These are phyloP conservation scores for Backusella psychrophila DNA, from an alignment of 192 early-diverging fungal genomes.

Conservation along the genomic window DNA sequence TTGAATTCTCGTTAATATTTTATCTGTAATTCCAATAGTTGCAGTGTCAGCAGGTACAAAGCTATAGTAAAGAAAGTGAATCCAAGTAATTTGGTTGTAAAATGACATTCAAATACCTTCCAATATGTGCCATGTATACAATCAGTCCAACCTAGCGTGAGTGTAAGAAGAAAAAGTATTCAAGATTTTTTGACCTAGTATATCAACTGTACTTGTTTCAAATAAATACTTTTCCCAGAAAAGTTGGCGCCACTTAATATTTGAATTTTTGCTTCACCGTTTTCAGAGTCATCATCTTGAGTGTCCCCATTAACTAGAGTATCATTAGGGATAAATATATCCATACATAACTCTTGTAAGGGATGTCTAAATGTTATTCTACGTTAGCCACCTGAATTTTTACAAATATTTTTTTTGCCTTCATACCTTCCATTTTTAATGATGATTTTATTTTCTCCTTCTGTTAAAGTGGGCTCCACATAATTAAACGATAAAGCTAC, in stretches of 20 bases:
- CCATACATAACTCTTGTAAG: slow-evolving; percentile 55
- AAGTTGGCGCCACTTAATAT: slow-evolving; percentile 82
- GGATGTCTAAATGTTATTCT: slow-evolving; percentile 52
- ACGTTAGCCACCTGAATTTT: neutral
- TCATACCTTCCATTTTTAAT: slow-evolving; percentile 69
- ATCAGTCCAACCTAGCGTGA: slow-evolving; percentile 67
- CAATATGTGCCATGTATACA: slow-evolving; percentile 87
- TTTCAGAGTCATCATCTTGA: neutral
- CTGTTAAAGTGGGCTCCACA: slow-evolving; percentile 51
- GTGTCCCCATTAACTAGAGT: slow-evolving; percentile 39
- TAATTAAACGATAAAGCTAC: slow-evolving; percentile 58
- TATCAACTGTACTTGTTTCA: slow-evolving; percentile 54
- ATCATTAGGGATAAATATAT: slow-evolving; percentile 74
- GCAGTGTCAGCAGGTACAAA: slow-evolving; percentile 80
- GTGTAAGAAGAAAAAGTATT: neutral
- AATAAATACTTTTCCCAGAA: slow-evolving; percentile 77
- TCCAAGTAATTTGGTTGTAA: neutral
- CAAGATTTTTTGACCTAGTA: neutral
- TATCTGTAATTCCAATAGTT: slow-evolving; percentile 71
- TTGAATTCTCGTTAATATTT: slow-evolving; percentile 74
- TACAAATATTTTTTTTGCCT: neutral
- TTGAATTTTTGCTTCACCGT: slow-evolving; percentile 41
- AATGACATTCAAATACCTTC: slow-evolving; percentile 39
- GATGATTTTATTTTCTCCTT: slow-evolving; percentile 45
- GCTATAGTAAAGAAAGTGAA: slow-evolving; percentile 29